Evolutionary conservation across 192 early-diverging fungal genomes (phyloP), one percentile per base, ranked within the genome.

Genomic region (Backusella sp.): DNA sequence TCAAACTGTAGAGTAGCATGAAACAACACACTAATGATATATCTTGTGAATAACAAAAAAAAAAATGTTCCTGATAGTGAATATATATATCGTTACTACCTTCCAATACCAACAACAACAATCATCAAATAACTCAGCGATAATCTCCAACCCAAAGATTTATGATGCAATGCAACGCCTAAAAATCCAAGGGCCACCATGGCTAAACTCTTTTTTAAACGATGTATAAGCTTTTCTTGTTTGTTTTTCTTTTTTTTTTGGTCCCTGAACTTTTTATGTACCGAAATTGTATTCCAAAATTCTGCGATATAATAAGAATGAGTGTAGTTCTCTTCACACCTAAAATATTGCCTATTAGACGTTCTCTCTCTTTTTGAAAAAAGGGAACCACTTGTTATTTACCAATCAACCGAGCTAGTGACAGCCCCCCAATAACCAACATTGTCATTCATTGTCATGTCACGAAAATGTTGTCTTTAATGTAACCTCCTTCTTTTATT

Each of bases 391-490:
- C 42, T 44, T 49, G 17, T 26, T 14, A 49, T 70, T 66, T 66
- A 80, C 79, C 79, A 80, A 70, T 80, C 74, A 1, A 80, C 79
- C 32, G 79, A 80, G 39, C 79, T 80, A 5, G 79, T 80, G 28
- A 68, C 66, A 53, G 74, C 74, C 39, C 79, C 79, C 79, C 74
- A 80, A 68, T 76, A 80, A 7, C 79, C 79, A 68, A 72, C 49
- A 34, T 19, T 44, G 36, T 32, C 28, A 70, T 26, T 21, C 49
- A 46, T 65, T 21, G 39, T n/a, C 35, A 26, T 59, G 42, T 44
- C 42, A 44, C 42, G 37, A 39, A 39, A 39, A 39, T 39, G 37
- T 17, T 17, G 42, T 17, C 42, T 44, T 44, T 44, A 44, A 44
- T 44, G 42, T 17, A 44, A 44, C 2, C n/a, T 56, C 37, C 37